These are phyloP conservation scores for cucumber (Cucumis sativus) DNA, from an alignment of 306 rosid genomes.

Conservation along the genomic window Cucumber_9930_V3 NC_026660.2:28176501-28177000, in stretches of 20 bases:
- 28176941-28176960: background rate
- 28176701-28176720: background rate
- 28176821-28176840: background rate
- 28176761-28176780: background rate
- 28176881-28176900: background rate
- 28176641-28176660: background rate
- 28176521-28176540: slow-evolving; percentile 86
- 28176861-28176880: background rate
- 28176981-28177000: background rate
- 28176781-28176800: background rate
- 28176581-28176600: slow-evolving; percentile 9
- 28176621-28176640: background rate
- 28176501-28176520: slow-evolving; percentile 53
- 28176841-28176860: background rate
- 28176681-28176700: background rate
- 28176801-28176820: background rate
- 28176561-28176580: slow-evolving; percentile 79
- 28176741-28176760: background rate
- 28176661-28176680: background rate
- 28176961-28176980: background rate
- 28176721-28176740: background rate
- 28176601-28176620: slow-evolving; percentile 16
- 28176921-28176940: background rate
- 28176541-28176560: slow-evolving; percentile 54
- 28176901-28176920: background rate